Evolutionary conservation across 768 basidiomycete genomes (phyloP).

Genomic region (Myochromella boudieri): DNA sequence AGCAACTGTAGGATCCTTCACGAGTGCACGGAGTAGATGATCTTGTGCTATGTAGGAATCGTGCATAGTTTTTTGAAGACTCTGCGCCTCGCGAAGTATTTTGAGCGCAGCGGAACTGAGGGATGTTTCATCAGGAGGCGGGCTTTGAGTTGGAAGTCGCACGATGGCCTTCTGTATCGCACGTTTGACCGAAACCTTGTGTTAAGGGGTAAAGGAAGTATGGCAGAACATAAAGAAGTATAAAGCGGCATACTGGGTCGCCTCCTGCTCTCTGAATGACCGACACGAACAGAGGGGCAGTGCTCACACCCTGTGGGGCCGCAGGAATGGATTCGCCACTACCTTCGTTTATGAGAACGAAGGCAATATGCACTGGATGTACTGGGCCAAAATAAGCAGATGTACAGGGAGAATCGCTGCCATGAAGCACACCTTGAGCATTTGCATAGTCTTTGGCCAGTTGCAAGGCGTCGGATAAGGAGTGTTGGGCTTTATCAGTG

Average conservation of each 20-base stretch:
- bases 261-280: slow-evolving; percentile 84
- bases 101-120: slow-evolving; percentile 56
- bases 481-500: slow-evolving; percentile 80
- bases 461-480: slow-evolving; percentile 70
- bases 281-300: slow-evolving; percentile 66
- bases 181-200: slow-evolving; percentile 61
- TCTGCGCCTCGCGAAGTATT: slow-evolving; percentile 74
- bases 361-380: slow-evolving; percentile 81
- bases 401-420: background rate
- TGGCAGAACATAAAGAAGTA: background rate
- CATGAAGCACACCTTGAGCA: slow-evolving; percentile 61
- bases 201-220: background rate
- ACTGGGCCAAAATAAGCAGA: slow-evolving; percentile 41
- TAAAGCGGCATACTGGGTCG: slow-evolving; percentile 67
- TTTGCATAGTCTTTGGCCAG: slow-evolving; percentile 84
- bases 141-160: slow-evolving; percentile 79
- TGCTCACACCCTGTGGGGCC: slow-evolving; percentile 25
- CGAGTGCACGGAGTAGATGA: slow-evolving; percentile 82
- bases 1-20: slow-evolving; percentile 70
- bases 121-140: slow-evolving; percentile 80
- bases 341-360: slow-evolving; percentile 74
- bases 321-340: slow-evolving; percentile 34
- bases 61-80: slow-evolving; percentile 78
- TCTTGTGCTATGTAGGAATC: slow-evolving; percentile 94
- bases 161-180: slow-evolving; percentile 76